Evolutionary conservation across 2,329 filamentous ascomycete genomes (phyloP), one percentile per base, ranked within the genome.

Genomic region (Fusarium chaquense): DNA sequence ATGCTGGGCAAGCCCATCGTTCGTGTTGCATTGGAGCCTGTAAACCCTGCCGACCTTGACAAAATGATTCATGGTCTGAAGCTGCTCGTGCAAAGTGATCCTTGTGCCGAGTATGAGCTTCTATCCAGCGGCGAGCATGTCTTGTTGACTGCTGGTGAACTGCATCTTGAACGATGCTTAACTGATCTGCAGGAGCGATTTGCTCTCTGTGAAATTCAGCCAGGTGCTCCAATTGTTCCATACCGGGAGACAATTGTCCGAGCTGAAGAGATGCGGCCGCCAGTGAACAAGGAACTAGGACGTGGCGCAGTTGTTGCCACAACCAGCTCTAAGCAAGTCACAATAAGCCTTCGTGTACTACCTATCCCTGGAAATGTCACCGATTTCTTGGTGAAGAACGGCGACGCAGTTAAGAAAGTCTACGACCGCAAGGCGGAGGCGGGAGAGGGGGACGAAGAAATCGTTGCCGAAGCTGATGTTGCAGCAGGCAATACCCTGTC

Each of bases 51-150:
- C 28, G 94, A 99, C 76, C 84, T 99, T 24, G 91, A 96, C 78
- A 98, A 97, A 82, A 97, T 99, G 94, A 94, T 99, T 59, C 86
- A 88, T 8, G 96, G 96, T 0, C 83, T 99, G 54, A 90, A 90
- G 67, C 83, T 99, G 20, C 88, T 99, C 1, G 94, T 97, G 33
- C 94, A 98, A 76, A 97, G 94, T 74, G 96, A 99, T 75, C 95
- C 96, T 0, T 98, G 96, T 75, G 96, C 95, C 16, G 91, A 97
- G 78, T 99, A 99, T 74, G 94, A 98, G 78, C 93, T 97, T 52
- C 91, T 98, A 54, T 87, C 91, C 59, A 98, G 91, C 72, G 96
- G 96, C 59, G 96, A 99, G 81, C 96, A 99, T 79, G 96, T 99
- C 43, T 89, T 99, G 24, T 81, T 97, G 38, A 98, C 96, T 1